Evolutionary conservation across 371 early-diverging fungal species (phyloP).

Genomic region (Apophysomyces elegans): DNA sequence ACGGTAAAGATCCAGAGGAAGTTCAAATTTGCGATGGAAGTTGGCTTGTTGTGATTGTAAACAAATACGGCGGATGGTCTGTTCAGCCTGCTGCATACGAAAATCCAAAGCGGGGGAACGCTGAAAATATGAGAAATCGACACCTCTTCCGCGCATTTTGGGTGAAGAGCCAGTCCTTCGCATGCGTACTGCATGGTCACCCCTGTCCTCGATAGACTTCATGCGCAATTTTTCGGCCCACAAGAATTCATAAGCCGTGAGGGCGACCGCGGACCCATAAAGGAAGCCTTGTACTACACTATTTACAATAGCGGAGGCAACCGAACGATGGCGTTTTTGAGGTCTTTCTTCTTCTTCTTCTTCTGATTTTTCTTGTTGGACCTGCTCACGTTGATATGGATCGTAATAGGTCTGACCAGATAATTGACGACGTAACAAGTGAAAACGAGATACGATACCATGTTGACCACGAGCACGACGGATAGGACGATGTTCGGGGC

Average conservation of each 20-base stretch:
- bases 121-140: conserved; percentile 16
- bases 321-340: conserved; percentile 6
- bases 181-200: conserved; percentile 6
- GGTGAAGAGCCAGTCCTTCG: not conserved
- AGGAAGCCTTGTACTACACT: conserved; percentile 15
- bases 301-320: conserved; percentile 8
- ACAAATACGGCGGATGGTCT: conserved; percentile 12
- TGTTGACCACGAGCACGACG: conserved; percentile 9
- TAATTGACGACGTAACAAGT: conserved; percentile 13
- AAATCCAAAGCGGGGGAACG: conserved; percentile 7
- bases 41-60: conserved; percentile 13
- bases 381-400: conserved; percentile 18
- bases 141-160: conserved; percentile 15
- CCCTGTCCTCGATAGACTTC: conserved; percentile 10
- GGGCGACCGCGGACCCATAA: conserved; percentile 14
- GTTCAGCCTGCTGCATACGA: conserved; percentile 12
- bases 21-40: not conserved
- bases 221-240: conserved; percentile 11
- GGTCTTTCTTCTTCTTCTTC: conserved; percentile 9
- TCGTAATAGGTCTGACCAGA: conserved; percentile 10
- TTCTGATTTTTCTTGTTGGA: conserved; percentile 1
- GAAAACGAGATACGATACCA: conserved; percentile 11
- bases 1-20: conserved; percentile 29
- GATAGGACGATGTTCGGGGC: conserved; percentile 7
- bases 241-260: conserved; percentile 15